Evolutionary conservation across 257 asterid genomes (phyloP).

Genomic region (Ballota nigra): DNA sequence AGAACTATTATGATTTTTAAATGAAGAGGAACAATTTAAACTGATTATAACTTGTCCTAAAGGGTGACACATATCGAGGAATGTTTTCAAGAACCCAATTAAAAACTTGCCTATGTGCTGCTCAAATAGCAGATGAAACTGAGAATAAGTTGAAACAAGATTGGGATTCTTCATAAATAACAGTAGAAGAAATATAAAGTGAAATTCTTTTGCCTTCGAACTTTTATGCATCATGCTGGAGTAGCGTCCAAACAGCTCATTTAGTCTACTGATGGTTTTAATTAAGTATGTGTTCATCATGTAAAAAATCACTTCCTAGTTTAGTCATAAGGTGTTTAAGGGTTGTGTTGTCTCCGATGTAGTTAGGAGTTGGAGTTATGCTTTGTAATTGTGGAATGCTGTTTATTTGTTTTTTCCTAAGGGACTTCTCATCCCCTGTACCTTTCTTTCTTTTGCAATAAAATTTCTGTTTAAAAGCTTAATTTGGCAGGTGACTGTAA

Average conservation of each 20-base stretch:
- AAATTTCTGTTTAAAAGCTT: no score
- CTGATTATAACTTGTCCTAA: neutral
- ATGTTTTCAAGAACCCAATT: neutral
- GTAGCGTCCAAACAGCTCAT: constrained; percentile 3
- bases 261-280: constrained; percentile 4
- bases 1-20: neutral
- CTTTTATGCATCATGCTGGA: constrained; percentile 11
- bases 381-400: no score
- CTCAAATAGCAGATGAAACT: constrained; percentile 30
- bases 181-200: neutral
- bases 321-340: no score
- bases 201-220: no score
- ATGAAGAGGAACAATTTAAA: neutral
- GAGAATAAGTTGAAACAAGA: neutral
- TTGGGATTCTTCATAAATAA: neutral
- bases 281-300: neutral
- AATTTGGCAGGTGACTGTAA: constrained; percentile 84
- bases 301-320: neutral
- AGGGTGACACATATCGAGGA: neutral
- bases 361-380: no score
- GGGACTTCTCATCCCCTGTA: no score
- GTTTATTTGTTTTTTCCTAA: no score
- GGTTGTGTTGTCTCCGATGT: no score
- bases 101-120: constrained; percentile 27
- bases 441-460: no score